phyloP scores from a whole-genome alignment of 2,329 filamentous ascomycete genomes.

The Microcyclosporella mali region DNA sequence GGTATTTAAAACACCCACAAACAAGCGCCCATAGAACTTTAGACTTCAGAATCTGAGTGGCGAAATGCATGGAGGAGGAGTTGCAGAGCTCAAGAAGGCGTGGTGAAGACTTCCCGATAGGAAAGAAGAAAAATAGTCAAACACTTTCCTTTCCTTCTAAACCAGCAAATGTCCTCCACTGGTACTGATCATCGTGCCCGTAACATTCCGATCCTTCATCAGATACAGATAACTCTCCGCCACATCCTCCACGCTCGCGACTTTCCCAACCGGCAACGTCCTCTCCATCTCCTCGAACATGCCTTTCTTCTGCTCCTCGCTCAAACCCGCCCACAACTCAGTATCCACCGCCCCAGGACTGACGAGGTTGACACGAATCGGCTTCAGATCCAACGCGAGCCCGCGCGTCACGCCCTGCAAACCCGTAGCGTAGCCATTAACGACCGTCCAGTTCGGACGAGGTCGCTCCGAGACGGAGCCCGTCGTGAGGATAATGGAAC shows the following conservation, averaged over 20 bases:
- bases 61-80: no score
- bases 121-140: no score
- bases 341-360: conserved; percentile 49
- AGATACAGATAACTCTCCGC: conserved; percentile 45
- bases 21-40: no score
- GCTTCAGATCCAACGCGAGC: conserved; percentile 58
- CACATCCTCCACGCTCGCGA: conserved; percentile 39
- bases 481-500: conserved; percentile 53
- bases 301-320: conserved; percentile 23
- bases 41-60: no score
- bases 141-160: neutral
- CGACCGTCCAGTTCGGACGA: conserved; percentile 45
- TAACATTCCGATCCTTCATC: conserved; percentile 43
- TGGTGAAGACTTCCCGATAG: no score
- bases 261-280: conserved; percentile 31
- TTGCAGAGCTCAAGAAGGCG: no score
- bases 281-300: conserved; percentile 23
- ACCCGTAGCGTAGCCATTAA: conserved; percentile 46
- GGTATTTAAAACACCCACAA: no score
- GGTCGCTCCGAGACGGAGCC: conserved; percentile 50
- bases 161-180: conserved; percentile 24
- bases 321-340: conserved; percentile 35
- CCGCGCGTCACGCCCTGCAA: conserved; percentile 49
- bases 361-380: conserved; percentile 58
- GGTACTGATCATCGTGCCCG: conserved; percentile 40